Conservation (phyloP, 179 eudicot genomes). For the Carnegiea gigantea region DNA sequence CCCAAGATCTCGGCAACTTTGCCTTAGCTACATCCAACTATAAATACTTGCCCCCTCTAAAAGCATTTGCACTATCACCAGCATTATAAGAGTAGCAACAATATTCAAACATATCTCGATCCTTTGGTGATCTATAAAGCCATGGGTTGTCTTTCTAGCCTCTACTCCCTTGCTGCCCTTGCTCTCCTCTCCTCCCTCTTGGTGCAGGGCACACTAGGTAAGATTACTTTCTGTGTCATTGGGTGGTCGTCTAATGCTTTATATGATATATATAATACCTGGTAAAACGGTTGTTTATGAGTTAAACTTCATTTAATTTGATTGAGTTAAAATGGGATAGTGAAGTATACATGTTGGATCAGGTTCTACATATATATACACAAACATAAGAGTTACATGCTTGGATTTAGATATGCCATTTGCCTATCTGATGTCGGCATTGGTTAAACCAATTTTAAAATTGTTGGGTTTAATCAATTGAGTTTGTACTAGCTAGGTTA, state of each 20-base stretch:
- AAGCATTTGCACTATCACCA: neutral
- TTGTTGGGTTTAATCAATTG: too few relatives aligned
- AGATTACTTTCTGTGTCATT: neutral
- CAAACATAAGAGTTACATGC: too few relatives aligned
- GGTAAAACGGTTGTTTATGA: neutral
- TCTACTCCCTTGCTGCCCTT: slow-evolving; percentile 22
- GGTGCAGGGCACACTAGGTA: slow-evolving; percentile 43
- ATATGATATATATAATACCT: neutral
- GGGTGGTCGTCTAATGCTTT: too few relatives aligned
- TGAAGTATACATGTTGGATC: too few relatives aligned
- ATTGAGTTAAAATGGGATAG: too few relatives aligned
- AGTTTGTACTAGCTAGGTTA: too few relatives aligned
- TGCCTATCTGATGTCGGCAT: too few relatives aligned
- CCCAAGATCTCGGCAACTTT: neutral
- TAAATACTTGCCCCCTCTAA: neutral
- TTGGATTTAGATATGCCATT: too few relatives aligned
- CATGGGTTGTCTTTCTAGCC: slow-evolving; percentile 23
- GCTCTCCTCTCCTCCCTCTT: slow-evolving; percentile 33
- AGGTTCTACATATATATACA: too few relatives aligned
- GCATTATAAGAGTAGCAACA: too few relatives aligned
- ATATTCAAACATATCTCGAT: too few relatives aligned
- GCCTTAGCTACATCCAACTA: neutral
- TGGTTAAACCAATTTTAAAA: too few relatives aligned
- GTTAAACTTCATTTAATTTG: neutral
- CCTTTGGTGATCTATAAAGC: neutral